Evolutionary conservation across 2,329 filamentous ascomycete genomes (phyloP).

Genomic region (Drechslerella coelobrocha): DNA sequence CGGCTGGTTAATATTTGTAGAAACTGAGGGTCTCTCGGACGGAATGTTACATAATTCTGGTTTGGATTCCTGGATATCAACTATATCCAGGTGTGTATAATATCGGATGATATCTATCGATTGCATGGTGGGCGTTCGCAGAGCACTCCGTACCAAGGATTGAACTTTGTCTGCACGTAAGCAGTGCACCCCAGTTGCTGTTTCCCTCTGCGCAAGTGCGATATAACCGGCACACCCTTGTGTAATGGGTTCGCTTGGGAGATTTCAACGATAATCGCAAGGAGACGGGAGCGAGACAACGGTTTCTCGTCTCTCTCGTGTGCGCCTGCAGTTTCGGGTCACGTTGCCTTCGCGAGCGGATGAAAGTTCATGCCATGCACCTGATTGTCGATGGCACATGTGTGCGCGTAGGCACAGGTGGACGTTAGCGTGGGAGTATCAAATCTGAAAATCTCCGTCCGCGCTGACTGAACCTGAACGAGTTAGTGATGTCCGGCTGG

Average conservation of each 20-base stretch:
- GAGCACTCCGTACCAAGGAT: too few species aligned
- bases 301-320: background rate
- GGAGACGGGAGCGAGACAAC: background rate
- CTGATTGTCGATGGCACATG: background rate
- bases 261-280: too few species aligned
- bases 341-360: slow-evolving; percentile 1
- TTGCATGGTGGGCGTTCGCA: too few species aligned
- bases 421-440: background rate
- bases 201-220: too few species aligned
- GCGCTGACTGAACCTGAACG: too few species aligned
- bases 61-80: background rate
- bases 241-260: too few species aligned
- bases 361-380: background rate
- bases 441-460: slow-evolving; percentile 3
- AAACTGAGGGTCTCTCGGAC: background rate
- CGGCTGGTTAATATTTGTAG: background rate
- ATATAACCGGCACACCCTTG: too few species aligned
- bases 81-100: slow-evolving; percentile 1
- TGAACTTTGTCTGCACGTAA: too few species aligned
- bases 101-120: background rate
- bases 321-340: slow-evolving; percentile 4
- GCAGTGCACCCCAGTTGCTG: too few species aligned
- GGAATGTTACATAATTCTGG: slow-evolving; percentile 4
- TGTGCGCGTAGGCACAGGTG: background rate
- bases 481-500: background rate